phyloP scores from a whole-genome alignment of 176 grass and related monocot species.

The Cocos nucifera region DNA sequence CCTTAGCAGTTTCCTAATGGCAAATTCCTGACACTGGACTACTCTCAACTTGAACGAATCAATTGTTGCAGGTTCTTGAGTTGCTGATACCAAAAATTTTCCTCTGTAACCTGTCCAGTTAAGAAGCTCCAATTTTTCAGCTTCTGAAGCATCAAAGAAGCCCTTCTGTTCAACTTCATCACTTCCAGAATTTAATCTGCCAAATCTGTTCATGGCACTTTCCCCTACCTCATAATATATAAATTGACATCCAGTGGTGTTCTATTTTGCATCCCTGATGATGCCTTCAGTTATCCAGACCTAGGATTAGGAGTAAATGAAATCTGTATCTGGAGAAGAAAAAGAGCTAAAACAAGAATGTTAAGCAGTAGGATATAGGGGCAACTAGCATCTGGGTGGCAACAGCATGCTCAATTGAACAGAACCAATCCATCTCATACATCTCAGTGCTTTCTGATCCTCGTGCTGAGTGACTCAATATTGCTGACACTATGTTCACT shows the following conservation, averaged over 20 bases:
- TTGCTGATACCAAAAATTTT: too few species aligned
- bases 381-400: not conserved
- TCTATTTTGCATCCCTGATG: not conserved
- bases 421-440: too few species aligned
- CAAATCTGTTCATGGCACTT: not conserved
- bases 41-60: too few species aligned
- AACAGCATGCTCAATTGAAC: not conserved
- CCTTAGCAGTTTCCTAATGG: too few species aligned
- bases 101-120: too few species aligned
- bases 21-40: too few species aligned
- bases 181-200: not conserved
- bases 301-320: not conserved
- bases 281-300: not conserved
- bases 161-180: not conserved
- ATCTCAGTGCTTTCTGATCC: too few species aligned
- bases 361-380: not conserved
- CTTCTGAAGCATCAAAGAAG: conserved; percentile 21
- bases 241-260: not conserved
- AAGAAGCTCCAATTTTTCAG: not conserved
- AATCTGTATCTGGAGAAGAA: not conserved
- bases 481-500: too few species aligned
- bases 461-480: too few species aligned
- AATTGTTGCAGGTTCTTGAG: too few species aligned
- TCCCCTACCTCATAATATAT: not conserved
- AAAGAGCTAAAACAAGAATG: conserved; percentile 1